Evolutionary conservation across 1,284 basidiomycete species (phyloP).

Genomic region (Melampsora americana): DNA sequence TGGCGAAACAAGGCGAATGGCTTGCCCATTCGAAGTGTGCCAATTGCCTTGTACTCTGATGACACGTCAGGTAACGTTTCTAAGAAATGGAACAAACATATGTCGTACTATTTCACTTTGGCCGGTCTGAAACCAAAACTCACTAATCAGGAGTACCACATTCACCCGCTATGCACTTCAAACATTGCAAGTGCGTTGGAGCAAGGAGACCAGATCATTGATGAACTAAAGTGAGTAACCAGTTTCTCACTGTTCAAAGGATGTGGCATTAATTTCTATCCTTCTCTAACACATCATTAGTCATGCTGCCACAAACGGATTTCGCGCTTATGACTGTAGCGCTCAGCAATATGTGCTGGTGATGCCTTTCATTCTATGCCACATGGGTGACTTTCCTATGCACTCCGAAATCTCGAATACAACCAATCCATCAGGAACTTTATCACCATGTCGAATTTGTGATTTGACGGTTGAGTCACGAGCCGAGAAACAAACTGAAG

Average conservation of each 20-base stretch:
- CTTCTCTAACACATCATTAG: too few relatives aligned
- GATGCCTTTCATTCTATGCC: background rate
- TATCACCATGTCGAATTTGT: too few relatives aligned
- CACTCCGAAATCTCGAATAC: background rate
- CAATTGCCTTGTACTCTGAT: background rate
- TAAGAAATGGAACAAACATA: slow-evolving; percentile 22
- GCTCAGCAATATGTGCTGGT: background rate
- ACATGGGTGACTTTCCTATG: background rate
- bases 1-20: background rate
- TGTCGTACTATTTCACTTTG: slow-evolving; percentile 13
- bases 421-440: too few relatives aligned
- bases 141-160: slow-evolving; percentile 12
- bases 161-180: too few relatives aligned
- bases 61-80: background rate
- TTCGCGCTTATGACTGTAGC: background rate
- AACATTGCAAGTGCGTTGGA: slow-evolving; percentile 6
- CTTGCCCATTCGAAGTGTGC: background rate
- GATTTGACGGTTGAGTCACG: too few relatives aligned
- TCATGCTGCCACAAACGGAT: too few relatives aligned
- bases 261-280: too few relatives aligned
- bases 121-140: background rate
- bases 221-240: background rate
- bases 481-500: background rate
- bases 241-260: too few relatives aligned
- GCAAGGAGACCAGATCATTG: background rate